Evolutionary conservation across 108 stramenopile genomes (phyloP), one percentile per base, ranked within the genome.

Genomic region (Hondaea fermentalgiana): DNA sequence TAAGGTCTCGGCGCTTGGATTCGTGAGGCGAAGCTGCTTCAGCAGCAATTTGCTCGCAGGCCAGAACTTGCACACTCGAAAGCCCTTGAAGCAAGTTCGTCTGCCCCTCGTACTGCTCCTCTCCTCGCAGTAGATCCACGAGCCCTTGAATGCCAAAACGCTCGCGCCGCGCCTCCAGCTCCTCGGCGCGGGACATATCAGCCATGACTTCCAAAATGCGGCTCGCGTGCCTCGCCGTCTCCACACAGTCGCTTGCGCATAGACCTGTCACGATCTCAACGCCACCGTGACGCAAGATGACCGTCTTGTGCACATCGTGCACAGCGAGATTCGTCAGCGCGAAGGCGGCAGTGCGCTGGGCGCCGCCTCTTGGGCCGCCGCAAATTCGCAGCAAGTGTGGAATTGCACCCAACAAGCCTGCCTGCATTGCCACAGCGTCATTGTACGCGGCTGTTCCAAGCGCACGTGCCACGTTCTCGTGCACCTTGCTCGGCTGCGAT

Each of bases 281-380:
- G 51, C 76, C 76, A 12, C 28, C 49, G 28, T 83, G 76, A 35
- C 49, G 49, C 10, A 83, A 6, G 23, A 83, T 47, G 6, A 83
- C 49, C 45, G 76, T 53, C 76, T 83, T 83, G 76, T 83, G 76
- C n/a, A 83, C 51, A 45, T 83, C 76, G 28, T 83, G 76, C 10
- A 83, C 76, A 12, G 76, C 45, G 4, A 83, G 51, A 3, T 83
- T 83, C 10, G 25, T 28, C 6, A 83, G n/a, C 28, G 76, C 76
- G 23, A 83, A 83, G 76, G 76, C 76, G 6, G 76, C 76, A 8
- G 76, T 83, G 0, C 76, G 76, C 28, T 83, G 76, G 19, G 51
- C n/a, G 4, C 8, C 42, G 2, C 49, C 76, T 35, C 28, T 47
- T 12, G 76, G 6, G 2, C 76, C 76, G 10, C 23, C 76, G 25